A percentile compares a stretch with the other conserved stretches of the same genome.
phyloP scores from a whole-genome alignment of 257 asterid genomes.

The Ilex aquifolium region DNA sequence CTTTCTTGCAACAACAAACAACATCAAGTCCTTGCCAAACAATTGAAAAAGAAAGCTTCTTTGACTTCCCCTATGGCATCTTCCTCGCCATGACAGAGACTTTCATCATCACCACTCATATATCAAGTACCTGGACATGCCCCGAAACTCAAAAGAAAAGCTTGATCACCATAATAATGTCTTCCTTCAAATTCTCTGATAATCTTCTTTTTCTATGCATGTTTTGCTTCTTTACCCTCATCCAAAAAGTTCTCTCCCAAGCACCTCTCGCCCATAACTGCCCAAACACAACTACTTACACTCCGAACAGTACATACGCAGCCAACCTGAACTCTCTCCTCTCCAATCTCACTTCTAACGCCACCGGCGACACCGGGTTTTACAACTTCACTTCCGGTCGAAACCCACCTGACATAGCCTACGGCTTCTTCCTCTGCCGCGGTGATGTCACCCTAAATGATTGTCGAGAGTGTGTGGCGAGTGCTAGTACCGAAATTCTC shows the following conservation, averaged over 20 bases:
- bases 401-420: neutral
- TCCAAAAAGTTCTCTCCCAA: neutral
- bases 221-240: neutral
- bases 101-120: no score
- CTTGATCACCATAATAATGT: no score
- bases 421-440: slow-evolving; percentile 22
- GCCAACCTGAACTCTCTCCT: slow-evolving; percentile 13
- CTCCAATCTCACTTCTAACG: slow-evolving; percentile 11
- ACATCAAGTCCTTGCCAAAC: no score
- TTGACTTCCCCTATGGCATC: no score
- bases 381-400: slow-evolving; percentile 10
- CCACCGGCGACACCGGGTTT: slow-evolving; percentile 7
- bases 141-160: no score
- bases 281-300: neutral
- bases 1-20: no score
- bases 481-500: neutral
- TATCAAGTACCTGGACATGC: no score
- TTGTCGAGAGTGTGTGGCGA: slow-evolving; percentile 13
- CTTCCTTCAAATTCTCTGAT: no score
- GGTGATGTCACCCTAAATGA: slow-evolving; percentile 6
- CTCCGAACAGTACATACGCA: slow-evolving; percentile 4
- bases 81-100: no score
- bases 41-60: no score
- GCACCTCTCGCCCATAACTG: neutral
- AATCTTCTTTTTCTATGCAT: neutral